Evolutionary conservation across 1,139 yeast genomes (phyloP).

Genomic region (Suhomyces taliae): DNA sequence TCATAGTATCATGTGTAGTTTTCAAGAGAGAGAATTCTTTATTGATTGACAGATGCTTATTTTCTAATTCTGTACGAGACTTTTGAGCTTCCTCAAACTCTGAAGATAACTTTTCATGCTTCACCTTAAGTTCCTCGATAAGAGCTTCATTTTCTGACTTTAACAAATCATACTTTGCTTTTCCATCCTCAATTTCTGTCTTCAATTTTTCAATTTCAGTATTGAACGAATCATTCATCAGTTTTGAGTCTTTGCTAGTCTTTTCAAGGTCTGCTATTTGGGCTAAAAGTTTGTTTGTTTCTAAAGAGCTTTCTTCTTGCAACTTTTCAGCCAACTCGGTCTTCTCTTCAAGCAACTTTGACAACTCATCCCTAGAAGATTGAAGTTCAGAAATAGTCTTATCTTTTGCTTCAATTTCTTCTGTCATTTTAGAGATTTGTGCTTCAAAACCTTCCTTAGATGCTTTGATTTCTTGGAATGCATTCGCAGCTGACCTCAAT

Average conservation of each 20-base stretch:
- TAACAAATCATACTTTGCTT: not conserved
- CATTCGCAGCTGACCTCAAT: slow-evolving; percentile 47
- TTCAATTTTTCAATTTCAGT: slow-evolving; percentile 13
- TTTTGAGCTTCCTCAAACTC: slow-evolving; percentile 1
- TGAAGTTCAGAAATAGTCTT: slow-evolving; percentile 9
- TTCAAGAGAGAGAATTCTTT: slow-evolving; percentile 1
- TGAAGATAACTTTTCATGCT: slow-evolving; percentile 1
- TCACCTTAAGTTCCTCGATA: slow-evolving; percentile 20
- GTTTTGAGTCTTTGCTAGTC: slow-evolving; percentile 1
- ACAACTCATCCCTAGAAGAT: slow-evolving; percentile 6
- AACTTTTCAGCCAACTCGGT: not conserved
- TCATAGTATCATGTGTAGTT: slow-evolving; percentile 8
- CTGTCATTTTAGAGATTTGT: slow-evolving; percentile 8
- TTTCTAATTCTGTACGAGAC: slow-evolving; percentile 1
- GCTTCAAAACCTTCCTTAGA: slow-evolving; percentile 19
- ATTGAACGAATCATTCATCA: slow-evolving; percentile 15
- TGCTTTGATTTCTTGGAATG: slow-evolving; percentile 41
- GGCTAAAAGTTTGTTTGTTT: not conserved
- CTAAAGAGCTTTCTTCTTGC: not conserved
- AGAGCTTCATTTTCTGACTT: not conserved
- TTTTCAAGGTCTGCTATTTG: slow-evolving; percentile 3
- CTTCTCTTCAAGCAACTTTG: slow-evolving; percentile 12
- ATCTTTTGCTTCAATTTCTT: slow-evolving; percentile 13
- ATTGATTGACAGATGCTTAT: not conserved
- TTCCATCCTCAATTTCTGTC: slow-evolving; percentile 4